Conservation (phyloP, 2,329 filamentous ascomycete species). For the Sarocladium brachiariae region DNA sequence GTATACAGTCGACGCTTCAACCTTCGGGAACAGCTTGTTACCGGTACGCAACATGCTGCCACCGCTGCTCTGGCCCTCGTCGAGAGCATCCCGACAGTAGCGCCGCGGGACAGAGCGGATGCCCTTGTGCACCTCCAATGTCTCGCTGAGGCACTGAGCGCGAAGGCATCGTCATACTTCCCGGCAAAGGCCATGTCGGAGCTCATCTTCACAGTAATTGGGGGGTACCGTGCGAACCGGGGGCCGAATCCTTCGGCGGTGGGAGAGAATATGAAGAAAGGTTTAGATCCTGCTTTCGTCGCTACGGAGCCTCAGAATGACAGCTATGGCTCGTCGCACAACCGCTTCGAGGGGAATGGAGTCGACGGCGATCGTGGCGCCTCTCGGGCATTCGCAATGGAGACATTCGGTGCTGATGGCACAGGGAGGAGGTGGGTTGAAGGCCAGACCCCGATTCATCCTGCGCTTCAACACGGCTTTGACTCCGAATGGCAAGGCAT, state of each 20-base stretch:
- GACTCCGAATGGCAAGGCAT: not conserved
- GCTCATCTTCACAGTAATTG: not conserved
- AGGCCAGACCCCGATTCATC: not conserved
- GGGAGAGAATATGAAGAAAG: too few species aligned
- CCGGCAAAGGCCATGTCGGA: slow-evolving; percentile 1
- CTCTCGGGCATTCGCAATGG: not conserved
- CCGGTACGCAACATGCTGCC: not conserved
- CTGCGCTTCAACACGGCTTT: not conserved
- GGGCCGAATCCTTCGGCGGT: not conserved
- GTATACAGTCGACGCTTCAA: not conserved
- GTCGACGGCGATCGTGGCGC: not conserved
- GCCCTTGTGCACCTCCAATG: not conserved
- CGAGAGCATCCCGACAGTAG: not conserved
- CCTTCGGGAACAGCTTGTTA: not conserved
- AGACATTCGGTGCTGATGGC: not conserved
- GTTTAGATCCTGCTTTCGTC: too few species aligned
- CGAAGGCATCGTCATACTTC: not conserved
- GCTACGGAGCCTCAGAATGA: too few species aligned
- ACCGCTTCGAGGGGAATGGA: too few species aligned
- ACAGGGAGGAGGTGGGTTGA: not conserved
- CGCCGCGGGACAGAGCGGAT: not conserved
- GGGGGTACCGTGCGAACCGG: not conserved
- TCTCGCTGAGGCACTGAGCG: not conserved
- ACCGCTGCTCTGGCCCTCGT: not conserved
- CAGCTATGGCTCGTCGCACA: too few species aligned